Evolutionary conservation across 495 filamentous ascomycete species (phyloP), one percentile per base, ranked within the genome.

Genomic region (Penicillium turbatum): DNA sequence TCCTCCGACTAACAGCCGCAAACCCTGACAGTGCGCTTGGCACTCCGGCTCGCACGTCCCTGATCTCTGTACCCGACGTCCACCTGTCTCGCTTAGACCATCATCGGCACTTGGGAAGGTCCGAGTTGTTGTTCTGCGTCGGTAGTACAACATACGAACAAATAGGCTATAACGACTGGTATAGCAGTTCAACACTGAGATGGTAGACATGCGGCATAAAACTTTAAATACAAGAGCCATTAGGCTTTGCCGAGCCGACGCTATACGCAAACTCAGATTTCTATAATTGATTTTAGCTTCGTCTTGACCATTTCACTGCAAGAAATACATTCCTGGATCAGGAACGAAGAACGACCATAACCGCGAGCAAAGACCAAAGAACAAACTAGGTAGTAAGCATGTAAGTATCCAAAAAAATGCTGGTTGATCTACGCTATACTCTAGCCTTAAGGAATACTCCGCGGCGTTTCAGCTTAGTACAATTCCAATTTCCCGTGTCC

Each of bases 21-120:
- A 57, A 54, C 52, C 63, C 63, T 63, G 62, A 62, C 51, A 42
- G 54, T 58, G 36, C 34, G 37, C 52, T 57, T 58, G 48, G 57
- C 58, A 54, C 17, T 19, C 54, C 38, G 5, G 10, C 8, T 43
- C 34, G 54, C 51, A 55, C 42, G 53, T 55, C 53, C 44, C 24
- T 36, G 59, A 65, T 62, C 59, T 59, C 53, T 53, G 46, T 48
- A 45, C 17, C 39, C 48, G 26, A 35, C 8, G 11, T 43, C 29
- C 49, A 16, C 1, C 32, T 9, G 30, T 17, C 26, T 48, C 51
- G 34, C 32, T 48, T 54, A 36, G 29, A 32, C 5, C 17, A 26
- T 38, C 47, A n/a, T 51, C n/a, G 30, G 30, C 17, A 26, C 21
- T 42, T 21, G 6, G 16, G 2, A 16, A 13, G 6, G 12, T 51